Evolutionary conservation across 768 basidiomycete species (phyloP).

Genomic region (Suillus bovinus): DNA sequence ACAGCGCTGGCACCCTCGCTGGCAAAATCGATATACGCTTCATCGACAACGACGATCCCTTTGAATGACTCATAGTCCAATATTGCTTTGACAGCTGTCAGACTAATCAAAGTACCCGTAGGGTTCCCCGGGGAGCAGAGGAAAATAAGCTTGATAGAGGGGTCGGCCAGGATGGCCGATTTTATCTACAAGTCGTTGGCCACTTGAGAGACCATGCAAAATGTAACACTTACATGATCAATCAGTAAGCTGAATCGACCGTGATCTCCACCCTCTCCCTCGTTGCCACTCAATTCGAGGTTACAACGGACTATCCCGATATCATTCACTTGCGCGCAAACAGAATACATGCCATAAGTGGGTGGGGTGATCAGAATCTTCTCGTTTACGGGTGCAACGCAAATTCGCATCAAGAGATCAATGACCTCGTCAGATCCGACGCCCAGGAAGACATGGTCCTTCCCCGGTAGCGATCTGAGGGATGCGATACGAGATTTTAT

Average conservation of each 20-base stretch:
- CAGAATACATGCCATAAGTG: conserved; percentile 97
- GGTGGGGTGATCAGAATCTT: conserved; percentile 90
- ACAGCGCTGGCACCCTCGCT: conserved; percentile 61
- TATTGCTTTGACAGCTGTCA: conserved; percentile 64
- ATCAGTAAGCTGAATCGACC: conserved; percentile 76
- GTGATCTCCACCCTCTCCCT: conserved; percentile 72
- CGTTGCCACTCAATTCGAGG: conserved; percentile 54
- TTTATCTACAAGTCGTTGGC: conserved; percentile 56
- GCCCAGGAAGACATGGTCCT: conserved; percentile 83
- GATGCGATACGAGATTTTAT: conserved; percentile 78
- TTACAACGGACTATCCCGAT: conserved; percentile 77
- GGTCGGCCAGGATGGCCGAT: conserved; percentile 63
- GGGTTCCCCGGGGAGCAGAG: conserved; percentile 98
- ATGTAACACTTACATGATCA: conserved; percentile 57
- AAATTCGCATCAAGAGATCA: conserved; percentile 89
- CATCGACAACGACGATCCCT: conserved; percentile 92
- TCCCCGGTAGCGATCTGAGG: conserved; percentile 65
- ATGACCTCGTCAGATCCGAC: conserved; percentile 98
- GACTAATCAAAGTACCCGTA: conserved; percentile 83
- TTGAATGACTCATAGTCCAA: conserved; percentile 82
- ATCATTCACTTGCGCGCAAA: conserved; percentile 96
- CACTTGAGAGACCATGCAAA: conserved; percentile 1
- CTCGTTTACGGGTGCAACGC: conserved; percentile 77
- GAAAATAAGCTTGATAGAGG: conserved; percentile 87
- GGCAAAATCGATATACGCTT: conserved; percentile 97